phyloP scores from a whole-genome alignment of 495 filamentous ascomycete species.

The Penicillium canariense region DNA sequence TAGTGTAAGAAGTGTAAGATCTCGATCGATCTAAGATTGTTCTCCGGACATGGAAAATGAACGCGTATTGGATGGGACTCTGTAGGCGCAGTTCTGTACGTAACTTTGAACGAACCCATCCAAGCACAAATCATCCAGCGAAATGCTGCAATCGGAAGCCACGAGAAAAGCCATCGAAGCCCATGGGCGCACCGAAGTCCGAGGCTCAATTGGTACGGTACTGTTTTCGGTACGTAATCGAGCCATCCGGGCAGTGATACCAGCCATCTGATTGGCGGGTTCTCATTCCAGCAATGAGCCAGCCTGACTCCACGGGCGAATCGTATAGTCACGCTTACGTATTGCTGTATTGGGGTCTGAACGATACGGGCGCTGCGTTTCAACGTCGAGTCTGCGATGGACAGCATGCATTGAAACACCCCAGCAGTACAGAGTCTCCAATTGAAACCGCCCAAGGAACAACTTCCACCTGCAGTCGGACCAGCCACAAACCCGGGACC shows the following conservation, averaged over 20 bases:
- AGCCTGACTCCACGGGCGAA: neutral
- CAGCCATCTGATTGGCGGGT: conserved; percentile 24
- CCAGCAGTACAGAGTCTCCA: neutral
- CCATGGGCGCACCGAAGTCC: neutral
- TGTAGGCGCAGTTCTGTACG: no score
- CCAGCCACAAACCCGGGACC: neutral
- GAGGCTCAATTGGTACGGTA: conserved; percentile 1
- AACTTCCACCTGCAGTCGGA: neutral
- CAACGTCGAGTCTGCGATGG: neutral
- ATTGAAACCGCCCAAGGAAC: neutral
- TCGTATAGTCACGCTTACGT: conserved; percentile 11
- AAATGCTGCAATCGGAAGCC: no score
- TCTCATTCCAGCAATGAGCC: conserved; percentile 21
- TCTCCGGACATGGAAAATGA: no score
- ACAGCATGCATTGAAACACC: neutral
- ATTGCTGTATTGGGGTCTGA: neutral
- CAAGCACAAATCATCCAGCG: no score
- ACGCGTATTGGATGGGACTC: no score
- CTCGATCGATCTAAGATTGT: no score
- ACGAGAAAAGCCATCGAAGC: no score
- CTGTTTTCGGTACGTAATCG: conserved; percentile 11
- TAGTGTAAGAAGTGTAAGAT: neutral
- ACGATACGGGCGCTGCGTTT: neutral
- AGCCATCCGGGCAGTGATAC: neutral
- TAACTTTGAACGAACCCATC: no score